Evolutionary conservation across 768 basidiomycete species (phyloP), one percentile per base, ranked within the genome.

Genomic region (Calvatia gigantea): DNA sequence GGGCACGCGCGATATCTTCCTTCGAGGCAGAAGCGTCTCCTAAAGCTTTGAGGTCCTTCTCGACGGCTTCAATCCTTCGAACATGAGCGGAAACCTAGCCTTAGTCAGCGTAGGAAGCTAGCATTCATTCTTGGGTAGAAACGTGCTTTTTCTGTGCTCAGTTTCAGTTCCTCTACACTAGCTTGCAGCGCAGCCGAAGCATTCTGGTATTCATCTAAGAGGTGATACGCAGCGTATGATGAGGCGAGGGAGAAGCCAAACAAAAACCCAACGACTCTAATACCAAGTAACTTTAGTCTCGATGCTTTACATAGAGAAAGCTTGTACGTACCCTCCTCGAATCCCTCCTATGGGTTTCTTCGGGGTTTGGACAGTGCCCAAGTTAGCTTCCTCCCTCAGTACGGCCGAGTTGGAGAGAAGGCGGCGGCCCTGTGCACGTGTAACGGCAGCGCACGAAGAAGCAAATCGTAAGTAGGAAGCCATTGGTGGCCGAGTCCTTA

Each of bases 241-340:
- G 93, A 91, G 1, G 93, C 92, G 32, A 94, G 70, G 4, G 94
- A 94, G 74, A 96, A 95, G 1, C 93, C 94, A 61, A 94, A 84
- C 32, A 97, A 69, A 67, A 94, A 93, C 0, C 91, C 91, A 38
- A 93, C 79, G 52, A 93, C 83, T 46, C 91, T 93, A 61, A 15
- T 19, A 50, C 29, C 48, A 57, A 43, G 37, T 56, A 60, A 45
- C 52, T 45, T 53, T n/a, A 38, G 37, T 29, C 5, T 28, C 9
- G 21, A 23, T n/a, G 25, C 14, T 12, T 5, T 29, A 17, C 32
- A 46, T 50, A 35, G 35, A 25, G 17, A 12, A 33, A 48, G 15
- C 49, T 48, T 32, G 17, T 57, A 62, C 74, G 63, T 56, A 83
- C 85, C 85, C 85, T 68, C 85, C 83, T 60, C 82, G 80, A 65